These are phyloP conservation scores for Kwoniella mangroviensis DNA, from an alignment of 768 basidiomycete species.

Conservation along the genomic window DNA sequence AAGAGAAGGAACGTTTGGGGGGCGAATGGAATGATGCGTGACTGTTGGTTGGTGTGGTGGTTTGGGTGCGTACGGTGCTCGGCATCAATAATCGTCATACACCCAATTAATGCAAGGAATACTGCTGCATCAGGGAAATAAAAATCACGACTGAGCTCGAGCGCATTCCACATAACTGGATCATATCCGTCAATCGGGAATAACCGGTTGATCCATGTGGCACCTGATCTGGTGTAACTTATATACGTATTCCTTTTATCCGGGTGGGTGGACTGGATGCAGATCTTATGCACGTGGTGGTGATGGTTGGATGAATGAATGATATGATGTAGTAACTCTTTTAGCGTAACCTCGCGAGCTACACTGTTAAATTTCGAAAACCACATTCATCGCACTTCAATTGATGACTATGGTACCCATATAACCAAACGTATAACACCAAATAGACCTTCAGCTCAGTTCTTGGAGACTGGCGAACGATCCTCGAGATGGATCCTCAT, in stretches of 20 bases:
- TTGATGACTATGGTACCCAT: too few species aligned
- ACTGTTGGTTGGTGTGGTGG: slow-evolving; percentile 3
- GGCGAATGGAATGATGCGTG: slow-evolving; percentile 3
- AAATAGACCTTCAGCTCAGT: not conserved
- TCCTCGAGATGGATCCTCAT: not conserved
- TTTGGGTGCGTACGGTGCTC: not conserved
- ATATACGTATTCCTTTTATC: slow-evolving; percentile 4
- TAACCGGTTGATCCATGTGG: slow-evolving; percentile 10
- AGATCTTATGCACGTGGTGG: not conserved
- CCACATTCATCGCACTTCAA: too few species aligned
- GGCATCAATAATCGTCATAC: not conserved
- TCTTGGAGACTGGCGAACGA: too few species aligned
- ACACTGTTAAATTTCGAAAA: not conserved
- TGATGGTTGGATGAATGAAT: not conserved
- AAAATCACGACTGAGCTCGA: not conserved
- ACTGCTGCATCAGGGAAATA: slow-evolving; percentile 2
- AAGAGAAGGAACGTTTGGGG: slow-evolving; percentile 1
- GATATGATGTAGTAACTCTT: not conserved
- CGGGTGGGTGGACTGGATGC: not conserved
- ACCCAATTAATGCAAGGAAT: too few species aligned
- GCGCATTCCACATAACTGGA: not conserved
- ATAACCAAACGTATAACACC: not conserved
- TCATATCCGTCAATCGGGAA: slow-evolving; percentile 8
- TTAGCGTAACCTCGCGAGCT: not conserved
- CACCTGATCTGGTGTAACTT: not conserved